phyloP scores from a whole-genome alignment of 1,139 yeast species.

The Kodamaea fungicola region DNA sequence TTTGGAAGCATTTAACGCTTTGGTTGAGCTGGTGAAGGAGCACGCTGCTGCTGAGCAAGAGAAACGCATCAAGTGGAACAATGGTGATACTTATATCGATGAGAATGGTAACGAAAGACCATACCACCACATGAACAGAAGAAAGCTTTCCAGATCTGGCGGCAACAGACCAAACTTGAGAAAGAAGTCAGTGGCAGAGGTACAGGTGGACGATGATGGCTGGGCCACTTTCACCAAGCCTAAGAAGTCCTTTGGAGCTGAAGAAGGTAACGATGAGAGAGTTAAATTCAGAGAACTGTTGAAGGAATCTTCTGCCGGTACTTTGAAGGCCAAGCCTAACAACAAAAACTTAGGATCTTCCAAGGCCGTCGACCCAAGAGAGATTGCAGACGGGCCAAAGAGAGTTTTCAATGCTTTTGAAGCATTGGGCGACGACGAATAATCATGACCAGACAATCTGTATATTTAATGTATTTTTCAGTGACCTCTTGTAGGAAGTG shows the following conservation, averaged over 20 bases:
- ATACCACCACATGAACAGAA: constrained; percentile 50
- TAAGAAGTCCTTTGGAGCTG: constrained; percentile 48
- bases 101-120: constrained; percentile 48
- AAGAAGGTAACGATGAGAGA: constrained; percentile 46
- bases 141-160: constrained; percentile 57
- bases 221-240: constrained; percentile 68
- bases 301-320: constrained; percentile 31
- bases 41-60: constrained; percentile 35
- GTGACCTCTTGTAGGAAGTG: not conserved
- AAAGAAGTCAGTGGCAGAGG: constrained; percentile 56
- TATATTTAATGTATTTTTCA: constrained; percentile 6
- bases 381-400: constrained; percentile 65
- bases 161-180: constrained; percentile 48
- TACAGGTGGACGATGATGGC: constrained; percentile 68
- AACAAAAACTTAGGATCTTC: constrained; percentile 72
- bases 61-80: constrained; percentile 32
- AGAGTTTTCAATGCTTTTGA: constrained; percentile 74
- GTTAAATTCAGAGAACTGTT: constrained; percentile 44
- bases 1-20: constrained; percentile 58
- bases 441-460: constrained; percentile 3
- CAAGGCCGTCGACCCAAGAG: constrained; percentile 70
- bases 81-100: constrained; percentile 49
- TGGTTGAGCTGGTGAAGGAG: constrained; percentile 62
- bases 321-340: constrained; percentile 60
- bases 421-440: constrained; percentile 63